These are phyloP conservation scores for Aspergillus alliaceus DNA, from an alignment of 2,329 filamentous ascomycete genomes.

Conservation along the genomic window DNA sequence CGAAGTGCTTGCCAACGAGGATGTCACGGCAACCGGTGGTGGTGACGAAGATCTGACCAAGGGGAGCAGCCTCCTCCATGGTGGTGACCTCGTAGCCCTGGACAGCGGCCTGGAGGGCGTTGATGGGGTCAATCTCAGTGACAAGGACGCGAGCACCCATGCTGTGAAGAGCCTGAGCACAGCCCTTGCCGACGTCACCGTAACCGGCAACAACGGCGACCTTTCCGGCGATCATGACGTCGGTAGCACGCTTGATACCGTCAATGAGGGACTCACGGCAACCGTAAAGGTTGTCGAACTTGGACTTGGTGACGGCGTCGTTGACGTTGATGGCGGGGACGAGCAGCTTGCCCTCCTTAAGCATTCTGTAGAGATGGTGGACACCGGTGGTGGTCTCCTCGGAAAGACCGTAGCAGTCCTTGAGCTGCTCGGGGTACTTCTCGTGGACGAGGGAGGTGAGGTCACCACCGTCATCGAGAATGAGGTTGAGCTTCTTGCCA, in stretches of 20 bases:
- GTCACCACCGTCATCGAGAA: constrained; percentile 98
- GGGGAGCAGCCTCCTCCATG: constrained; percentile 90
- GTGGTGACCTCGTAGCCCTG: constrained; percentile 95
- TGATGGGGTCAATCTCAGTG: constrained; percentile 98
- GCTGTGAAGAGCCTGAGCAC: constrained; percentile 89
- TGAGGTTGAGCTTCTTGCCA: constrained; percentile 93
- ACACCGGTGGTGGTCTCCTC: constrained; percentile 99
- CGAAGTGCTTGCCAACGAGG: constrained; percentile 86
- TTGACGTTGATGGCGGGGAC: constrained; percentile 99
- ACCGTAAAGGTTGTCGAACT: constrained; percentile 99
- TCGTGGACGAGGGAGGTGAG: constrained; percentile 92
- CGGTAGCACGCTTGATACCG: constrained; percentile 99
- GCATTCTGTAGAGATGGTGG: constrained; percentile 98
- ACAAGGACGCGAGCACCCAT: constrained; percentile 97
- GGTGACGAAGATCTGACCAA: constrained; percentile 98
- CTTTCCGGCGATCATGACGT: constrained; percentile 99
- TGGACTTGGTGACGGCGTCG: constrained; percentile 99
- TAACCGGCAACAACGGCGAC: constrained; percentile 95
- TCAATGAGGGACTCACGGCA: constrained; percentile 98
- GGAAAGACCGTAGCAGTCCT: constrained; percentile 96
- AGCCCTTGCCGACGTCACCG: constrained; percentile 99
- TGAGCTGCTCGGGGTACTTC: constrained; percentile 98
- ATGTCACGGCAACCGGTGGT: constrained; percentile 99
- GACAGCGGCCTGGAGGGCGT: constrained; percentile 97
- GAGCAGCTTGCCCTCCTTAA: constrained; percentile 85